Evolutionary conservation across 177 flowering plant genomes (phyloP), one percentile per base, ranked within the genome.

Genomic region (Tripterygium wilfordii): DNA sequence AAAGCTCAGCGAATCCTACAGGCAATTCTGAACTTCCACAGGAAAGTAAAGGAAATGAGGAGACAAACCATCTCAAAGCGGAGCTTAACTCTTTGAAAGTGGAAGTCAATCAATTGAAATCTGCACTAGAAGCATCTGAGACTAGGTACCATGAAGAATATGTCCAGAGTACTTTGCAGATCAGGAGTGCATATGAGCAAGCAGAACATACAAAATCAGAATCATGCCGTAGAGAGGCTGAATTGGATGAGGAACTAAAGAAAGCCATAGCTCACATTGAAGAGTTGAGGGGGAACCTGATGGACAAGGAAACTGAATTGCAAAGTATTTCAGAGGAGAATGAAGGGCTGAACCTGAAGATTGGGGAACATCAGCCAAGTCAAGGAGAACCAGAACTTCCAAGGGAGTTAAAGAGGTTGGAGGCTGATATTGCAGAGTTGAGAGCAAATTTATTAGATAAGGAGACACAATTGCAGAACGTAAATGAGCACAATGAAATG

Each of bases 111-210:
- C 68, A 73, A 41, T 22, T 92, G 47, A 77, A 58, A 54, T 62
- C 72, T 32, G 82, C 79, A 17, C 51, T 88, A 17, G 96, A 86
- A 56, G 74, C 66, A 14, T 67, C 84, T 31, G 94, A 84, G 60
- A 50, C 56, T 7, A 75, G 79, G 58, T 82, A 71, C 60, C 83
- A 84, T 15, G 89, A 82, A 57, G 84, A 82, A 53, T 77, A 74
- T 16, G 63, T 78, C 32, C 75, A 61, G 48, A 80, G 75, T 68
- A 70, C 81, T 4, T 53, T 77, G 74, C 71, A 86, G 59, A 68
- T 77, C 6, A 66, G 76, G 55, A 75, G 68, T 51, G 96, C 85
- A 12, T 70, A 74, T 64, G 96, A 88, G 49, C 54, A 68, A 43
- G 67, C 64, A 6, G 88, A 92, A 39, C 66, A 31, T 7, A 41